Evolutionary conservation across 805 yeast genomes (phyloP), one percentile per base, ranked within the genome.

Genomic region (Candida stauntonica): DNA sequence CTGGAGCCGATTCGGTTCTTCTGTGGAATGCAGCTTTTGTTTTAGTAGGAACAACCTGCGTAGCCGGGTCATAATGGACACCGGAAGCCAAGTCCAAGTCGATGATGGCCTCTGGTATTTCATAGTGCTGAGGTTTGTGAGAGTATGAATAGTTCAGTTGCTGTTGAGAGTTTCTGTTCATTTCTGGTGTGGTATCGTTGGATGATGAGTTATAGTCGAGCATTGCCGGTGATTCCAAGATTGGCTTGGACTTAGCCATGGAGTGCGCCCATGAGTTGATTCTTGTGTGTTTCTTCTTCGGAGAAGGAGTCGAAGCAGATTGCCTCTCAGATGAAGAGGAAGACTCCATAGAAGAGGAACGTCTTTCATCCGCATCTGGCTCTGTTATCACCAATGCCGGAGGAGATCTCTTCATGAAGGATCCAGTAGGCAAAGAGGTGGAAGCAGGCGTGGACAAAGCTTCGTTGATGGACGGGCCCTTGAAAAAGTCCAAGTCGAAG

Each of bases 1-100:
- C 77, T 6, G 80, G 79, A 0, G 81, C 80, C 29, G 77, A 70
- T 52, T 75, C 81, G 1, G 78, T 63, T 41, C 80, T 63, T 49
- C 77, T 64, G 51, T 75, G 80, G 35, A 41, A 41, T 5, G 59
- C 46, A 34, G 52, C 44, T 29, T 58, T 58, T 55, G 55, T 45
- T 45, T 55, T 42, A 59, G 62, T 60, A 5, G 43, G 39, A 4
- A 37, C 36, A 11, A 37, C 47, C 11, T 40, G 38, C 3, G 41
- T 17, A 14, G 52, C 41, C 8, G 63, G 63, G 35, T 60, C 58
- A 36, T 55, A 53, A 33, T 48, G 49, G 14, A 66, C 55, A 29
- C 65, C 69, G 17, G 72, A 60, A 9, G 78, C 79, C 20, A 71
- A 70, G 44, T 77, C 81, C 33, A 77, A 55, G 46, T 77, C 80